Conservation (phyloP, 179 eudicot genomes). For the Sideroxylon spinosum region DNA sequence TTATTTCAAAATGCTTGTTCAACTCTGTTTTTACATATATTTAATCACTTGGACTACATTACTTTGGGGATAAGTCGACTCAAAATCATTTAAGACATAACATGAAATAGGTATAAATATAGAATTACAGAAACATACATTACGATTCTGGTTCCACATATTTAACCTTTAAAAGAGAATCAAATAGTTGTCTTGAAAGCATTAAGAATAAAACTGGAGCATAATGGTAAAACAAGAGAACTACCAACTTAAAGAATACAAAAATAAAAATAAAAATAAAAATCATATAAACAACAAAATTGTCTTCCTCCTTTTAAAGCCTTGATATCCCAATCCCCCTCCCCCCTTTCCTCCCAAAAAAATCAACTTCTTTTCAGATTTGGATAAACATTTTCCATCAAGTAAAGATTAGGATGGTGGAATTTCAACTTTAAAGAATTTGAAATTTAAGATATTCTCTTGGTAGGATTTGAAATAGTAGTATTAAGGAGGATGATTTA, state of each 20-base stretch:
- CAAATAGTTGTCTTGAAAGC: background rate
- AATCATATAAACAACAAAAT: too few relatives aligned
- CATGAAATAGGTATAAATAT: conserved; percentile 1
- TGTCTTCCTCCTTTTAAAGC: too few relatives aligned
- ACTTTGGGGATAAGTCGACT: conserved; percentile 10
- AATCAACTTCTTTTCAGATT: too few relatives aligned
- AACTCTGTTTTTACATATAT: conserved; percentile 83
- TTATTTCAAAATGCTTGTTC: conserved; percentile 79
- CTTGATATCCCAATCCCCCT: too few relatives aligned
- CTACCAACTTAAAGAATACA: background rate
- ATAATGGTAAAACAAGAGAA: background rate
- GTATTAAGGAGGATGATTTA: too few relatives aligned
- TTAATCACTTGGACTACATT: conserved; percentile 98
- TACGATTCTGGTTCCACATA: background rate
- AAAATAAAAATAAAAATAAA: too few relatives aligned
- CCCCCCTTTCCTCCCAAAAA: background rate
- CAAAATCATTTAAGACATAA: conserved; percentile 10
- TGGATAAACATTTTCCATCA: too few relatives aligned
- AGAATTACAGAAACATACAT: background rate
- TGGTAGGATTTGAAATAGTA: background rate
- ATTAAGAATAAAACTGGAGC: background rate
- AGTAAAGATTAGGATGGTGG: too few relatives aligned
- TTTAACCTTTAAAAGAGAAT: background rate
- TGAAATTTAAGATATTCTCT: background rate
- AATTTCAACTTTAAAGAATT: background rate